phyloP scores from a whole-genome alignment of 2,329 filamentous ascomycete genomes.

The Diaporthe citri region DNA sequence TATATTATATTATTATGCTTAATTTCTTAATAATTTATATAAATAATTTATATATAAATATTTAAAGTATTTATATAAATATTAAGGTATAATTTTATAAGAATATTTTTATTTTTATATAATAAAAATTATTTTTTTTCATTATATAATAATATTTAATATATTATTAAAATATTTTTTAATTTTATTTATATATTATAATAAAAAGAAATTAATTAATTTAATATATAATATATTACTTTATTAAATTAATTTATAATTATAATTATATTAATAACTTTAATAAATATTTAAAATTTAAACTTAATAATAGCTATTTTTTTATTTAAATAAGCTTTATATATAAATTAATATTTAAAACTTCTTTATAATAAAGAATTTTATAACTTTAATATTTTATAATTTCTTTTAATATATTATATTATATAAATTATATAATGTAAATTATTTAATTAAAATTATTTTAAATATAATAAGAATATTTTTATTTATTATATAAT shows the following conservation, averaged over 20 bases:
- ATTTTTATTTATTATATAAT: background rate
- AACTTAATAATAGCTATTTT: background rate
- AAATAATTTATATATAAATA: too few species aligned
- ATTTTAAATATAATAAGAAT: background rate
- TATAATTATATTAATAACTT: too few species aligned
- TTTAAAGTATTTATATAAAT: too few species aligned
- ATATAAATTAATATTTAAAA: background rate
- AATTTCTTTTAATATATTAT: background rate
- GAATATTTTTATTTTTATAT: background rate
- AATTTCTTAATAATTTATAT: too few species aligned
- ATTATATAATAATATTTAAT: background rate
- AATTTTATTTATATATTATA: too few species aligned
- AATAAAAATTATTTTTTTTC: background rate
- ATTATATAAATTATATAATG: background rate
- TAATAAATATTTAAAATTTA: background rate
- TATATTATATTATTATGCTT: too few species aligned
- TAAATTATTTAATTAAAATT: background rate
- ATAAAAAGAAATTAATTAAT: too few species aligned
- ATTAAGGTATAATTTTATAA: too few species aligned
- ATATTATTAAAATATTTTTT: background rate
- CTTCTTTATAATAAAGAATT: background rate
- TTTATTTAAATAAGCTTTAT: background rate
- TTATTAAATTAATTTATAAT: too few species aligned
- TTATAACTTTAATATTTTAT: background rate
- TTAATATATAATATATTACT: too few species aligned